Percentiles rank a stretch among this genome's conserved stretches.
These are phyloP conservation scores for Xerocomellus chrysenteron DNA, from an alignment of 768 basidiomycete genomes.

Conservation along the genomic window DNA sequence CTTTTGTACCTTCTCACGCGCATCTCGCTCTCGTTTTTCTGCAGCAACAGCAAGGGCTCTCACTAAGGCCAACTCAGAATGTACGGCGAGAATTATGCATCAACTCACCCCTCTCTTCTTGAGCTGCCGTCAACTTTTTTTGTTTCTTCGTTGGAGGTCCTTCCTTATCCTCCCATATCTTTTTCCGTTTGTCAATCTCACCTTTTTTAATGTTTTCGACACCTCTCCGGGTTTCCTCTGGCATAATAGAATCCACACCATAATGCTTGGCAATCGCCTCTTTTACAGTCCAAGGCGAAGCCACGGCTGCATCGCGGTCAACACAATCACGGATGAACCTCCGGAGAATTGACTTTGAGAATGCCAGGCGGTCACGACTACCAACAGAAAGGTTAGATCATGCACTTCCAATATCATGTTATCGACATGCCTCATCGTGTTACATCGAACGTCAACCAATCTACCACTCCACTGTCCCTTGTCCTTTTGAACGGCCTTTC, in stretches of 20 bases:
- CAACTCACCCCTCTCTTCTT: slow-evolving; percentile 68
- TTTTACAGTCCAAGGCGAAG: slow-evolving; percentile 96
- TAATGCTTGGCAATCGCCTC: slow-evolving; percentile 78
- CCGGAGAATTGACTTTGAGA: slow-evolving; percentile 95
- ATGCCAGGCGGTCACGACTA: slow-evolving; percentile 92
- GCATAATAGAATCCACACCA: slow-evolving; percentile 82
- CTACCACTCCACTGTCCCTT: slow-evolving; percentile 71
- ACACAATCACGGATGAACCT: slow-evolving; percentile 96
- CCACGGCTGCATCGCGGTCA: slow-evolving; percentile 86
- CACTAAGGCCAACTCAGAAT: slow-evolving; percentile 20
- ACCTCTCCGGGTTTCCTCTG: slow-evolving; percentile 75
- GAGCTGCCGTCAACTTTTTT: slow-evolving; percentile 70
- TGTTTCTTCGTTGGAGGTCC: slow-evolving; percentile 79
- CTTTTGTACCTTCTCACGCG: slow-evolving; percentile 66
- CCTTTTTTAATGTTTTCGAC: slow-evolving; percentile 81
- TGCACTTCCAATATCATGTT: not conserved
- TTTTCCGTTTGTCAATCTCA: slow-evolving; percentile 92
- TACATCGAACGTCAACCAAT: slow-evolving; percentile 79
- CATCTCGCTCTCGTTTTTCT: slow-evolving; percentile 69
- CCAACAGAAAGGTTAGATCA: slow-evolving; percentile 2
- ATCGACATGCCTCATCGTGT: slow-evolving; percentile 70
- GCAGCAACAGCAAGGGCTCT: slow-evolving; percentile 37
- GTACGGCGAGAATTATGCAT: not conserved
- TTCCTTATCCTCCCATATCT: slow-evolving; percentile 87
- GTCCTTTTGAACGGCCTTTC: slow-evolving; percentile 52